Evolutionary conservation across 176 grass and related monocot genomes (phyloP), one percentile per base, ranked within the genome.

Genomic region (Saccharum spontaneum): DNA sequence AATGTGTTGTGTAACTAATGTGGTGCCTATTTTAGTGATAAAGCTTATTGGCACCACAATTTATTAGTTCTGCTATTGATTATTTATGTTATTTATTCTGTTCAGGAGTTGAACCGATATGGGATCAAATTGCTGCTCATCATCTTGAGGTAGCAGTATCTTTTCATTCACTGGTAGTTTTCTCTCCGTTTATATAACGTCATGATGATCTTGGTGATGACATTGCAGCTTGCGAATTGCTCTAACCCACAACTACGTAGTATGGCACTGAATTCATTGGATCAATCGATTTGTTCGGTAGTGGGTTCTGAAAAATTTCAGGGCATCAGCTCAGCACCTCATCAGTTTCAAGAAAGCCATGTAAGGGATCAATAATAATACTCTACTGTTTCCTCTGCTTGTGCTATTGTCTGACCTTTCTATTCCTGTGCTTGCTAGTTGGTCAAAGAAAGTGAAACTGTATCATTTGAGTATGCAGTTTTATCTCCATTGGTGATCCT

Each of bases 231-330:
- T 82, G 91, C 87, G 45, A 89, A 84, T 89, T 95, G 87, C 85
- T 87, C 91, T 38, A 95, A 94, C 17, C 75, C 81, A 89, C 91
- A 92, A 90, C 78, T 98, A 87, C 89, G 91, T 82, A 94, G 82
- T 87, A 93, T 98, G 93, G 93, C 93, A 34, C 67, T 98, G 85
- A 88, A 95, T 87, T 92, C 93, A 41, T 92, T 98, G 67, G 96
- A 98, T 91, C 91, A 94, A 78, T 95, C 96, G 62, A 98, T 98
- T 88, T 95, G 96, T 84, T 90, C 93, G 11, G 91, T 98, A 77
- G 92, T 95, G 87, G 94, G 93, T 59, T 98, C 93, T 82, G 93
- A 95, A 69, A 91, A 91, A 50, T 93, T 95, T 88, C 91, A 88
- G 83, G 87, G 83, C 43, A 86, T 89, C 75, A 89, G 79, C 86